Conservation (phyloP, 2,329 filamentous ascomycete species). For the Scolecobasidium constrictum region DNA sequence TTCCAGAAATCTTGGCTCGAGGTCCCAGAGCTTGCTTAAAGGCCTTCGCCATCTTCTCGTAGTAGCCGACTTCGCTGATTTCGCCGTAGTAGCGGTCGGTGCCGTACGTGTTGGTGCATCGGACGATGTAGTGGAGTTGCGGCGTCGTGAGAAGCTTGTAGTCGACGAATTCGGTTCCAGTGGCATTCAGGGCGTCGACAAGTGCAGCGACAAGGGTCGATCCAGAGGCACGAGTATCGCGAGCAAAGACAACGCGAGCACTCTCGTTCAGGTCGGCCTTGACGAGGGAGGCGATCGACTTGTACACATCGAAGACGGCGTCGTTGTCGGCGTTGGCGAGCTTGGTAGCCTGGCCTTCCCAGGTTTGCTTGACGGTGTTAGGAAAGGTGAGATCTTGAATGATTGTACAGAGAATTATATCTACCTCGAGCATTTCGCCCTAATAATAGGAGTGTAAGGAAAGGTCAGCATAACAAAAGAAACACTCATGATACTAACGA, state of each 20-base stretch:
- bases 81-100: constrained; percentile 81
- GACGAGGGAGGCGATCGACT: constrained; percentile 61
- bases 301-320: constrained; percentile 65
- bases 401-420: constrained; percentile 17
- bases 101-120: constrained; percentile 85
- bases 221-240: constrained; percentile 89
- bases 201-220: constrained; percentile 72
- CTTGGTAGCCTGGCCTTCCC: constrained; percentile 80
- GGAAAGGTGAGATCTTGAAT: constrained; percentile 8
- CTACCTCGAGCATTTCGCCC: constrained; percentile 91
- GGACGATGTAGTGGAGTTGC: constrained; percentile 94
- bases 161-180: constrained; percentile 65
- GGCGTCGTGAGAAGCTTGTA: constrained; percentile 90
- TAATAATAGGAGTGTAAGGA: constrained; percentile 17
- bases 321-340: constrained; percentile 78
- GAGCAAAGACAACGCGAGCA: constrained; percentile 76
- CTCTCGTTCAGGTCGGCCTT: constrained; percentile 61
- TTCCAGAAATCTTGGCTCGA: constrained; percentile 60
- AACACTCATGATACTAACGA: constrained; percentile 38
- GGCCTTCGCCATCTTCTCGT: constrained; percentile 77
- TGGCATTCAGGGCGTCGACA: constrained; percentile 66
- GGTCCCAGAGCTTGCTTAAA: constrained; percentile 76
- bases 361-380: constrained; percentile 47
- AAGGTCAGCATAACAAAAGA: constrained; percentile 13
- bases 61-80: constrained; percentile 84